Evolutionary conservation across 345 rosid genomes (phyloP).

Genomic region (Eucalyptus victrix): DNA sequence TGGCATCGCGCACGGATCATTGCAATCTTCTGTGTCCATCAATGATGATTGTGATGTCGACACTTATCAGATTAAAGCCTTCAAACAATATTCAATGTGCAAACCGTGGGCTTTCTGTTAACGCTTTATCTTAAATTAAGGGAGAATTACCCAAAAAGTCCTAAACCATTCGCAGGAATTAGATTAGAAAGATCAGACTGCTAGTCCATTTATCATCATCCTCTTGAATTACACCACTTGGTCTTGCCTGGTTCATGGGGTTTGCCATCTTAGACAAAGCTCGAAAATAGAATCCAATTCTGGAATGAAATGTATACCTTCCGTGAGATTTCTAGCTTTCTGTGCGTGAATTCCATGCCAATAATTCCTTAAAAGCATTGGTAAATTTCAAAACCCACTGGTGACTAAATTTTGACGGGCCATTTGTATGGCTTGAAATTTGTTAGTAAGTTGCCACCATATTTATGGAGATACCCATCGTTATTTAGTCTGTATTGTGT

Average conservation of each 20-base stretch:
- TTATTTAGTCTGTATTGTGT: neutral
- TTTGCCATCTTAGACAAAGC: neutral
- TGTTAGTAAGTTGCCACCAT: neutral
- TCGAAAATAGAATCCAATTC: neutral
- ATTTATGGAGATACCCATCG: neutral
- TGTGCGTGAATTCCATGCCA: neutral
- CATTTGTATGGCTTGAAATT: neutral
- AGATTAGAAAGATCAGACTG: neutral
- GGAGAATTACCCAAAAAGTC: too few relatives aligned
- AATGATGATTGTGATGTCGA: neutral
- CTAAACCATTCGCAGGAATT: neutral
- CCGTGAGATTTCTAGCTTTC: neutral
- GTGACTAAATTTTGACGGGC: neutral
- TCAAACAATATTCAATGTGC: neutral
- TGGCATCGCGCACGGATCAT: neutral
- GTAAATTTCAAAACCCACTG: neutral
- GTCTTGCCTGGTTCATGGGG: neutral
- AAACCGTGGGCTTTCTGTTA: neutral
- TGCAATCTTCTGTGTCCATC: neutral
- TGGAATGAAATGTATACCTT: neutral
- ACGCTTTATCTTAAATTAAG: neutral
- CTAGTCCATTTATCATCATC: too few relatives aligned
- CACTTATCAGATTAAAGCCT: neutral
- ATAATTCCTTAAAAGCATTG: neutral
- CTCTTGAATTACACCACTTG: too few relatives aligned